phyloP scores from a whole-genome alignment of 1,284 basidiomycete genomes.

The Wallemia hederae region DNA sequence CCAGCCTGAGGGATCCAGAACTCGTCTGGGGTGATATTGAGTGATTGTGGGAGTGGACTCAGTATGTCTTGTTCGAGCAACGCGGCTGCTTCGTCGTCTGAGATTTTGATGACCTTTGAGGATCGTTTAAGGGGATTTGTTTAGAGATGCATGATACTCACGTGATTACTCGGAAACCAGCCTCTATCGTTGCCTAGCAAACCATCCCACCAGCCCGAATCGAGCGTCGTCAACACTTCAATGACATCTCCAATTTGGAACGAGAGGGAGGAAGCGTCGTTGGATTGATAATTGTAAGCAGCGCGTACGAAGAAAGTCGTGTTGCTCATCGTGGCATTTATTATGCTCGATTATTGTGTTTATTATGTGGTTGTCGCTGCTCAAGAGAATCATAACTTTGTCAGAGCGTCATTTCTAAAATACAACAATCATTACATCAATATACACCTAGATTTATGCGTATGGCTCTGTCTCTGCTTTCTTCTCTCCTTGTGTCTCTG shows the following conservation, averaged over 20 bases:
- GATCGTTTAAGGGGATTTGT: too few relatives aligned
- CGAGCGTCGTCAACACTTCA: slow-evolving; percentile 68
- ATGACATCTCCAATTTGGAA: slow-evolving; percentile 70
- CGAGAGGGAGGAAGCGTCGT: slow-evolving; percentile 59
- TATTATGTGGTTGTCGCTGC: background rate
- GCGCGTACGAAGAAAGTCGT: slow-evolving; percentile 48
- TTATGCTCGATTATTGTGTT: background rate
- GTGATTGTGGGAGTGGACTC: background rate
- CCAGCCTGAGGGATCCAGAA: slow-evolving; percentile 19
- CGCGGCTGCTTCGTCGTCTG: slow-evolving; percentile 10
- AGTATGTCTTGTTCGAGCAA: slow-evolving; percentile 4
- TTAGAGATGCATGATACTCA: too few relatives aligned
- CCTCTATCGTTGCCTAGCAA: slow-evolving; percentile 62
- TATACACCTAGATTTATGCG: background rate
- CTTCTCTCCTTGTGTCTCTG: background rate
- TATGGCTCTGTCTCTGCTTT: background rate
- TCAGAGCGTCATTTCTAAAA: background rate
- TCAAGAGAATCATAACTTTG: background rate
- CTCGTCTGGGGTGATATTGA: slow-evolving; percentile 9
- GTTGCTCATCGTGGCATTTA: background rate
- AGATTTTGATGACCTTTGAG: slow-evolving; percentile 9
- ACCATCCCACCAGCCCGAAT: slow-evolving; percentile 97
- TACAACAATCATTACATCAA: background rate
- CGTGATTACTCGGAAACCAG: slow-evolving; percentile 38
- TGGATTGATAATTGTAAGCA: slow-evolving; percentile 68